Evolutionary conservation across 179 eudicot genomes (phyloP), one percentile per base, ranked within the genome.

Genomic region (Camellia oleifera): DNA sequence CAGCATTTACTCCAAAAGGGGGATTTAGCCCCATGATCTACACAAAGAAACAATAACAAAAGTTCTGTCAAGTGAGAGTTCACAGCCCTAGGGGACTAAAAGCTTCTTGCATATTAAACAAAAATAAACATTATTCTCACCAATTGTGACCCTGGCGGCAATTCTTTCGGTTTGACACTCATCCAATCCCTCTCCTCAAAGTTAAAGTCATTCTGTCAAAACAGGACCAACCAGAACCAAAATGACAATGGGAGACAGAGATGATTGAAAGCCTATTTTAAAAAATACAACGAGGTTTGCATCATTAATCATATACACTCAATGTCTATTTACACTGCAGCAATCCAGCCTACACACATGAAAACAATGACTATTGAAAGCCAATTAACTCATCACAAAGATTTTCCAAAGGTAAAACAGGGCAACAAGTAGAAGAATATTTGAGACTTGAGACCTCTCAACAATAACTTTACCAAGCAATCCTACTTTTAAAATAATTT

Each of bases 1-100:
- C 17, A 69, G 92, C 94, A 80, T 90, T 84, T 52, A 87, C 91
- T 68, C 99, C 99, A 84, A 94, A 96, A 18, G 98, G 99, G 74
- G 98, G 98, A 85, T 91, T 96, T 76, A 96, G 82, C 78, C 99
- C 99, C 90, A 96, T 96, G 79, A 96, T 90, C 99, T 96, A 83
- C 70, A 44, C 81, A 76, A 32, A 81, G 50, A 70, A 73, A 80
- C 23, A 79, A n/a, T 48, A 26, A 58, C 20, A 81, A 26, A 82
- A 83, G 74, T 9, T 17, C 3, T 17, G 13, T 26, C 65, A 46
- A 72, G 44, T 8, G 40, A 26, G 14, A 20, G 7, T 6, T 46
- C 57, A 0, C 52, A 2, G 8, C 14, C 11, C 45, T 13, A 32
- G 40, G 20, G 42, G 53, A 67, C 42, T 54, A 26, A 72, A 72